Percentiles rank a stretch among this genome's conserved stretches.
Evolutionary conservation across 2,329 filamentous ascomycete species (phyloP).

Genomic region (Xylaria polymorpha): DNA sequence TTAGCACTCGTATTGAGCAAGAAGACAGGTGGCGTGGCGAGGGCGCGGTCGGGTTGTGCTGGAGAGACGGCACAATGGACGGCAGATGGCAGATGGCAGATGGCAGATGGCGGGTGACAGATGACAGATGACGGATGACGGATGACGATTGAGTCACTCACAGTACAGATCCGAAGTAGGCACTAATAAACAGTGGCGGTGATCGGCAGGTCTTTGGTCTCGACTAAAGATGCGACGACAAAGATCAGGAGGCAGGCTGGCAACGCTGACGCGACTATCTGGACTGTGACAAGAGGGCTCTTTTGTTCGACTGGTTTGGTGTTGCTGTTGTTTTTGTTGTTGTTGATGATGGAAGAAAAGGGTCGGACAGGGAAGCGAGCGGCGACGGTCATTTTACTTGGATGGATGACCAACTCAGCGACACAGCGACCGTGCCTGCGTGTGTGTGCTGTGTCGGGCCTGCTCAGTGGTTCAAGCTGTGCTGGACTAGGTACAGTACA

Average conservation of each 20-base stretch:
- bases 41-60: conserved; percentile 25
- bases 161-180: conserved; percentile 52
- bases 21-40: conserved; percentile 21
- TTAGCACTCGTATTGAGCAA: conserved; percentile 45
- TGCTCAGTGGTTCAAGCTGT: conserved; percentile 33
- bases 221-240: conserved; percentile 46
- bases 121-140: conserved; percentile 11
- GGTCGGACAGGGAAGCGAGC: conserved; percentile 53
- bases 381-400: conserved; percentile 46
- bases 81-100: neutral
- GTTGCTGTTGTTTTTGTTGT: conserved; percentile 54
- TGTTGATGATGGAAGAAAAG: conserved; percentile 60
- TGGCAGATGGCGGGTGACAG: conserved; percentile 17
- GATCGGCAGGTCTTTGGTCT: conserved; percentile 47
- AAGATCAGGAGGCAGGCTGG: conserved; percentile 54
- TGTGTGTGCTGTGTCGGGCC: conserved; percentile 34
- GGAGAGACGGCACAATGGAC: conserved; percentile 11
- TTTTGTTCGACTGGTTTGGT: conserved; percentile 55
- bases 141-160: conserved; percentile 45
- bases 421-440: conserved; percentile 17
- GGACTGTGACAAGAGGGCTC: conserved; percentile 70
- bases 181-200: conserved; percentile 42
- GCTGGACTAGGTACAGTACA: no score
- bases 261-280: conserved; percentile 68
- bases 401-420: conserved; percentile 19